Evolutionary conservation across 805 yeast species (phyloP).

Genomic region (Sugiyamaella floridensis): DNA sequence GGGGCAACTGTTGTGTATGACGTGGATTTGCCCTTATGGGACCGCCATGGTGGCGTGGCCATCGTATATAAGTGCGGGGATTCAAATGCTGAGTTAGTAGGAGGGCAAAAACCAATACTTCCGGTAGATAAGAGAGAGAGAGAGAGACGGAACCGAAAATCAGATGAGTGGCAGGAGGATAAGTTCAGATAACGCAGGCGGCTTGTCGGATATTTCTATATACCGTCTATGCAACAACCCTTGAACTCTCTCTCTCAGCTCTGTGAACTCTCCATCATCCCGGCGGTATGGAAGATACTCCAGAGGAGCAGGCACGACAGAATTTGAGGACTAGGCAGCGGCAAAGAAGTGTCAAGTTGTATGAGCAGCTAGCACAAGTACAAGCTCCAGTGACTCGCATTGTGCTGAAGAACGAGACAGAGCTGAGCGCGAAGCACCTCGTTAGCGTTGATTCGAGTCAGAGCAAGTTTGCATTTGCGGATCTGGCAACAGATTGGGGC

Average conservation of each 20-base stretch:
- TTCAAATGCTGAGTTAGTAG: too few species aligned
- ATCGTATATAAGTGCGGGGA: not conserved
- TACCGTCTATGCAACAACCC: not conserved
- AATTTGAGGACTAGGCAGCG: conserved; percentile 11
- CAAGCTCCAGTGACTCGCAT: not conserved
- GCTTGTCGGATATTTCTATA: not conserved
- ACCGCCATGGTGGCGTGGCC: conserved; percentile 21
- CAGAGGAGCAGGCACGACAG: not conserved
- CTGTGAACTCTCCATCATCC: not conserved
- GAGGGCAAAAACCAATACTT: too few species aligned
- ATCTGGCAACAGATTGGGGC: conserved; percentile 20
- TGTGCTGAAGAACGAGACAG: conserved; percentile 4
- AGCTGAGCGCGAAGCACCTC: conserved; percentile 11
- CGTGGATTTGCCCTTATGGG: conserved; percentile 1
- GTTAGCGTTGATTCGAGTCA: conserved; percentile 20
- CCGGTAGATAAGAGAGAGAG: too few species aligned
- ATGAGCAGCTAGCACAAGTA: not conserved
- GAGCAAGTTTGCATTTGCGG: conserved; percentile 15
- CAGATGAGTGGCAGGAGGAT: not conserved
- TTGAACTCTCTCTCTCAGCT: not conserved
- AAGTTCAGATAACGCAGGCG: not conserved
- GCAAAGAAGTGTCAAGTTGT: conserved; percentile 12
- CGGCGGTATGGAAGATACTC: not conserved
- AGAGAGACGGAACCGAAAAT: not conserved
- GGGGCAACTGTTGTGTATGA: not conserved